Percentiles rank a stretch among this genome's conserved stretches.
These are phyloP conservation scores for Thinopyrum elongatum DNA, from an alignment of 176 grass and related monocot species.

Conservation along the genomic window DNA sequence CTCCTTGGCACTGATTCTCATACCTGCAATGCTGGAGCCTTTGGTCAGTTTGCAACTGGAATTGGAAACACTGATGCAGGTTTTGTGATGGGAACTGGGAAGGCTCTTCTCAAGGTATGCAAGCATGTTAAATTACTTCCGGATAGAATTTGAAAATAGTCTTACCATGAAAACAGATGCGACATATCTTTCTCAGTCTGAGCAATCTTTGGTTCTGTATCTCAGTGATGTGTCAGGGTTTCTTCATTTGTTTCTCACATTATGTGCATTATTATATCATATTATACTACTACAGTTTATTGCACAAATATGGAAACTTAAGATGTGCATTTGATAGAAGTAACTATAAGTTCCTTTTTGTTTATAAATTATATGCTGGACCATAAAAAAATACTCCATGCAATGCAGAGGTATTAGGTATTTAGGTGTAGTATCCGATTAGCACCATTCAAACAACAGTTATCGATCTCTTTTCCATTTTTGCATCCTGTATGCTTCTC, in stretches of 20 bases:
- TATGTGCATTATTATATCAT: not conserved
- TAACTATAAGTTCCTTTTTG: not conserved
- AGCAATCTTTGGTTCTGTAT: not conserved
- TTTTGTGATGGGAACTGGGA: slow-evolving; percentile 91
- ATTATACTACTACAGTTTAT: not conserved
- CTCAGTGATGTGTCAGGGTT: not conserved
- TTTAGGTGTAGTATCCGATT: not conserved
- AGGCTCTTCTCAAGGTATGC: slow-evolving; percentile 83
- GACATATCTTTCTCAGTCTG: not conserved
- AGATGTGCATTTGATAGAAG: not conserved
- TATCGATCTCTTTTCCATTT: not conserved
- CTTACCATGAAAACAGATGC: not conserved
- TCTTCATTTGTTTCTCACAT: not conserved
- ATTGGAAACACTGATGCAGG: slow-evolving; percentile 98
- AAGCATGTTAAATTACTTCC: not conserved
- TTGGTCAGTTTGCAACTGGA: slow-evolving; percentile 95
- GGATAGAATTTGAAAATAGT: not conserved
- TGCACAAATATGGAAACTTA: not conserved
- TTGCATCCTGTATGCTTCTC: not conserved
- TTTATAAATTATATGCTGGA: not conserved
- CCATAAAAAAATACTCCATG: not conserved
- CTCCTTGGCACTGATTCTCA: slow-evolving; percentile 95
- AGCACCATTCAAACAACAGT: not conserved
- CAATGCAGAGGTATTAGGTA: not conserved
- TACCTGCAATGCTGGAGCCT: slow-evolving; percentile 97